Evolutionary conservation across 495 filamentous ascomycete genomes (phyloP).

Genomic region (Extremus antarcticus): DNA sequence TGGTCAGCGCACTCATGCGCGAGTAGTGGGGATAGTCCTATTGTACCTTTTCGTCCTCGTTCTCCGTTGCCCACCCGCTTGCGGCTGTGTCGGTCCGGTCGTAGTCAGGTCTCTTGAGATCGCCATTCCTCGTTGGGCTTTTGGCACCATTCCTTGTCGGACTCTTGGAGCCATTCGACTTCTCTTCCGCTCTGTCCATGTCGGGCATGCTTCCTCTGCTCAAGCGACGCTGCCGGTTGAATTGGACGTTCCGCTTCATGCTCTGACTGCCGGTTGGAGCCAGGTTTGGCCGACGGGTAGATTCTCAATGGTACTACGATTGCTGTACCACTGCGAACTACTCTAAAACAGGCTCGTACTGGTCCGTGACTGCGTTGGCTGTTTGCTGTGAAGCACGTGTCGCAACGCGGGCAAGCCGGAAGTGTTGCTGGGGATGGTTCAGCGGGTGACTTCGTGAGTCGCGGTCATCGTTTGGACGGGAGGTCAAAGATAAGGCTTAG

Average conservation of each 20-base stretch:
- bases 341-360: too few relatives aligned
- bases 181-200: constrained; percentile 25
- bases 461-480: background rate
- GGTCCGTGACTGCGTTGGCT: too few relatives aligned
- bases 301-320: too few relatives aligned
- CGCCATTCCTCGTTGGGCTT: constrained; percentile 13
- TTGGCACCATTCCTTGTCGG: constrained; percentile 19
- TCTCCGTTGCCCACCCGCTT: constrained; percentile 34
- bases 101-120: constrained; percentile 7
- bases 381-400: background rate
- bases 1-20: background rate
- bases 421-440: background rate
- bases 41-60: constrained; percentile 26
- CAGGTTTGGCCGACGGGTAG: too few relatives aligned
- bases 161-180: constrained; percentile 19
- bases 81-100: constrained; percentile 13
- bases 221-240: constrained; percentile 57
- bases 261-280: too few relatives aligned
- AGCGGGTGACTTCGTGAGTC: background rate
- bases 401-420: background rate
- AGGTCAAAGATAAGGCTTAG: background rate
- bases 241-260: constrained; percentile 71
- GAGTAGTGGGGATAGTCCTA: background rate
- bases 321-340: too few relatives aligned
- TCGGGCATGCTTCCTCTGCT: constrained; percentile 58